These are phyloP conservation scores for Pascua sp. DNA, from an alignment of 1,284 basidiomycete species.

Conservation along the genomic window DNA sequence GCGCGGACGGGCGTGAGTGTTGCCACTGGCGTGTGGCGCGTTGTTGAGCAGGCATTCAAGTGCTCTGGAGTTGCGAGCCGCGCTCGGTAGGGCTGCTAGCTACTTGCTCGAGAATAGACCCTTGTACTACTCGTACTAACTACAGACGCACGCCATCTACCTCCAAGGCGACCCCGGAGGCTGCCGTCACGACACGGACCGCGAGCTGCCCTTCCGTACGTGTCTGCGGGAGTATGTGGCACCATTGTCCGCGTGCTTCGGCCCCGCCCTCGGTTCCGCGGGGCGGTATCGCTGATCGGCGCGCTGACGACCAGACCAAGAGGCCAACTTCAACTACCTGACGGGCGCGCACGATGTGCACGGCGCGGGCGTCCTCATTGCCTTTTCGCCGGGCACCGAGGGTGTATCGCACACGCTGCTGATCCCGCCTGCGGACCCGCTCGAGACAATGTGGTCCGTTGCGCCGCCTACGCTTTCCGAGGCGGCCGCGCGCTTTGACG, in stretches of 20 bases:
- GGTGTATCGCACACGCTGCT: constrained; percentile 58
- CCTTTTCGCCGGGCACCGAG: constrained; percentile 53
- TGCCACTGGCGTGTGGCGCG: no score
- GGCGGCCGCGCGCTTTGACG: constrained; percentile 59
- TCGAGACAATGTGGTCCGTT: constrained; percentile 78
- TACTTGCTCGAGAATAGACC: background rate
- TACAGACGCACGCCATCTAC: constrained; percentile 42
- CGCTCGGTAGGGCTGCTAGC: no score
- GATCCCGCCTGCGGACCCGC: constrained; percentile 66
- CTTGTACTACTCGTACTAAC: background rate
- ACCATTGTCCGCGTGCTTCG: no score
- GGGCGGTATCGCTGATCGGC: background rate
- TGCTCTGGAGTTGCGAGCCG: no score
- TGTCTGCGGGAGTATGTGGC: background rate
- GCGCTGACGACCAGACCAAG: constrained; percentile 51
- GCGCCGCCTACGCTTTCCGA: constrained; percentile 69
- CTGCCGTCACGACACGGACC: constrained; percentile 81
- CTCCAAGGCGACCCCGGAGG: constrained; percentile 54
- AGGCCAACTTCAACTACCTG: constrained; percentile 85
- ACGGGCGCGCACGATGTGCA: constrained; percentile 69
- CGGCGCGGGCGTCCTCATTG: constrained; percentile 62
- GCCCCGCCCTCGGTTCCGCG: no score
- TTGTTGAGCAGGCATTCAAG: no score
- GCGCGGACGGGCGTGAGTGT: constrained; percentile 29
- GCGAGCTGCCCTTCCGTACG: constrained; percentile 71